Percentiles rank a stretch among this genome's conserved stretches.
Conservation (phyloP, 1,284 basidiomycete species). For the Cryptococcus amylolentus region DNA sequence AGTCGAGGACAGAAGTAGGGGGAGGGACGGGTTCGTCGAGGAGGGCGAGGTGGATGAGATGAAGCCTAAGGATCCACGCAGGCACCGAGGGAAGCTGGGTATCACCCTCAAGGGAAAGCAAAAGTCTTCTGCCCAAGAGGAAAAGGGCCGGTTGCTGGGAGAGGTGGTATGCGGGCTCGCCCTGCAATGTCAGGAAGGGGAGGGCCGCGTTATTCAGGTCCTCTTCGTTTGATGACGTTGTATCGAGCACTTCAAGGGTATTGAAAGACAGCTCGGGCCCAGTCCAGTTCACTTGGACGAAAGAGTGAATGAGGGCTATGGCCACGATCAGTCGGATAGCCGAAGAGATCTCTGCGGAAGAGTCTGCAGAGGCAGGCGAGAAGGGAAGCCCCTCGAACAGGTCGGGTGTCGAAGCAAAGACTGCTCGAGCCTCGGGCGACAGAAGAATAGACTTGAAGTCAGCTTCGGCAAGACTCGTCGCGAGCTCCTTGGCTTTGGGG, state of each 20-base stretch:
- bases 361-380: slow-evolving; percentile 1
- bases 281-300: slow-evolving; percentile 94
- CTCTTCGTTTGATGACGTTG: slow-evolving; percentile 50
- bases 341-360: not conserved
- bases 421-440: slow-evolving; percentile 24
- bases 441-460: slow-evolving; percentile 44
- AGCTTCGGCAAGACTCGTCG: slow-evolving; percentile 33
- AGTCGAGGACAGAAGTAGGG: slow-evolving; percentile 54
- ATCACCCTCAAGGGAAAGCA: slow-evolving; percentile 55
- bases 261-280: slow-evolving; percentile 76
- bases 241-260: slow-evolving; percentile 34
- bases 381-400: slow-evolving; percentile 27
- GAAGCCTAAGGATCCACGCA: slow-evolving; percentile 79
- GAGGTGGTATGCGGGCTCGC: slow-evolving; percentile 96
- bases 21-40: slow-evolving; percentile 79
- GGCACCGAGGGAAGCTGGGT: slow-evolving; percentile 52
- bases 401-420: slow-evolving; percentile 25
- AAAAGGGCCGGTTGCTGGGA: slow-evolving; percentile 67
- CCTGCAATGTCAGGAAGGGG: slow-evolving; percentile 73
- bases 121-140: slow-evolving; percentile 68
- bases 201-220: slow-evolving; percentile 65
- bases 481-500: slow-evolving; percentile 22
- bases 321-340: slow-evolving; percentile 61
- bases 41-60: slow-evolving; percentile 73
- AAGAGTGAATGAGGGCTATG: slow-evolving; percentile 79